phyloP scores from a whole-genome alignment of 2,329 filamentous ascomycete species.

The Hypoxylon sp. region DNA sequence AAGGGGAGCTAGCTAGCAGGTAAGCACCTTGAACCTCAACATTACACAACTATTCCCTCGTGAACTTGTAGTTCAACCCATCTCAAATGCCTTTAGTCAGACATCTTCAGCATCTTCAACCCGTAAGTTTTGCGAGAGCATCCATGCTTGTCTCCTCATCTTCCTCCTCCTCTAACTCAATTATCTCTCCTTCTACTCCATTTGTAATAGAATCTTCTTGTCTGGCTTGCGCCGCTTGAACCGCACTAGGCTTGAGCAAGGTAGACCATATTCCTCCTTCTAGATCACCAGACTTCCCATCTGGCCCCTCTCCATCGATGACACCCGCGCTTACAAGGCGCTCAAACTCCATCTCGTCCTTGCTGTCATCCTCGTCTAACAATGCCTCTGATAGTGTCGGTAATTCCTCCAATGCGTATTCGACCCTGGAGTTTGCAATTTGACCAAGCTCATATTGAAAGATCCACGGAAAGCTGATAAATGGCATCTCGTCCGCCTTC shows the following conservation, averaged over 20 bases:
- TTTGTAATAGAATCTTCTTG: too few relatives aligned
- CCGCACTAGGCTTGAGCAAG: too few relatives aligned
- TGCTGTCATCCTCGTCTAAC: slow-evolving; percentile 16
- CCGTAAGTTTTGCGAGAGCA: slow-evolving; percentile 25
- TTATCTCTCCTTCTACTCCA: slow-evolving; percentile 56
- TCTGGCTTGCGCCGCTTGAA: too few relatives aligned
- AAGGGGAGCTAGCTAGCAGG: too few relatives aligned
- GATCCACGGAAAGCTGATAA: slow-evolving; percentile 95
- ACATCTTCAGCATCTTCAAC: too few relatives aligned
- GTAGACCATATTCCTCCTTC: too few relatives aligned
- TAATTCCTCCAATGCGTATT: slow-evolving; percentile 34
- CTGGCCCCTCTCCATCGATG: slow-evolving; percentile 13
- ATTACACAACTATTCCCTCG: too few relatives aligned
- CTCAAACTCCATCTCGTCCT: slow-evolving; percentile 36
- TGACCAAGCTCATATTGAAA: slow-evolving; percentile 76
- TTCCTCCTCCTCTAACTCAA: slow-evolving; percentile 43
- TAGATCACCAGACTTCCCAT: too few relatives aligned
- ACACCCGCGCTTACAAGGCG: slow-evolving; percentile 31
- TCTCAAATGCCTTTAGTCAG: too few relatives aligned
- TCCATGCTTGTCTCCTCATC: slow-evolving; percentile 51
- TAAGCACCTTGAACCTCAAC: too few relatives aligned
- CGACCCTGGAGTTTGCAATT: slow-evolving; percentile 65
- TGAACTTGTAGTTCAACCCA: too few relatives aligned
- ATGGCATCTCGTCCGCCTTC: slow-evolving; percentile 68
- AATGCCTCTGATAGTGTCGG: slow-evolving; percentile 23